Evolutionary conservation across 1,284 basidiomycete species (phyloP).

Genomic region (Apiotrichum domesticum): DNA sequence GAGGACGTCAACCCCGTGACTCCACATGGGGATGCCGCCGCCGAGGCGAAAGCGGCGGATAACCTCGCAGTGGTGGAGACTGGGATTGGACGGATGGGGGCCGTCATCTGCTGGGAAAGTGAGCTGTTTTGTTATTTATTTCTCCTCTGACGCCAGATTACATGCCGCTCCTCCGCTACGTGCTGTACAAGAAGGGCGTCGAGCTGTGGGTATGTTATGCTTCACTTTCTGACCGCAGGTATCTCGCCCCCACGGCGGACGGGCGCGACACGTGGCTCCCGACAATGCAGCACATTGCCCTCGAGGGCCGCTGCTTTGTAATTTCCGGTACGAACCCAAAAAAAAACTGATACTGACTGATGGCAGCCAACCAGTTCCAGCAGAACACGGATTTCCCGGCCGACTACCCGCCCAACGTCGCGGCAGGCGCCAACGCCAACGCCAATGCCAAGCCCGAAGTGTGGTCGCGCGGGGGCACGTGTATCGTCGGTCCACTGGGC

Average conservation of each 20-base stretch:
- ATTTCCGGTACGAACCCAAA: slow-evolving; percentile 49
- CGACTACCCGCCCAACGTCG: slow-evolving; percentile 23
- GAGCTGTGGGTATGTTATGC: slow-evolving; percentile 21
- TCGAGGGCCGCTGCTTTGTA: slow-evolving; percentile 73
- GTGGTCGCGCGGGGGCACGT: slow-evolving; percentile 55
- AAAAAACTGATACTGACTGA: no score
- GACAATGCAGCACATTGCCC: slow-evolving; percentile 65
- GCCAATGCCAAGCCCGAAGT: slow-evolving; percentile 2
- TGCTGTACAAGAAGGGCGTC: slow-evolving; percentile 34
- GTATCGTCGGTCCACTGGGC: slow-evolving; percentile 63
- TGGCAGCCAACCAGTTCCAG: slow-evolving; percentile 26
- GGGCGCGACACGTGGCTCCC: slow-evolving; percentile 58
- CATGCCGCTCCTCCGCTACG: slow-evolving; percentile 57
- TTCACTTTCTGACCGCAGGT: slow-evolving; percentile 27
- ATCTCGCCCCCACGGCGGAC: slow-evolving; percentile 53
- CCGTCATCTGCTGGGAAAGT: slow-evolving; percentile 68
- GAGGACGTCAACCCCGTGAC: slow-evolving; percentile 44
- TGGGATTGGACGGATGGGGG: slow-evolving; percentile 49
- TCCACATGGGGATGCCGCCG: slow-evolving; percentile 2
- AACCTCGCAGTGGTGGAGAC: slow-evolving; percentile 48
- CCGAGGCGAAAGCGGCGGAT: slow-evolving; percentile 20
- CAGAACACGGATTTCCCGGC: slow-evolving; percentile 22
- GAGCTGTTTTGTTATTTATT: slow-evolving; percentile 3
- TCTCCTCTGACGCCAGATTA: slow-evolving; percentile 47
- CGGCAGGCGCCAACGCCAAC: not conserved